Evolutionary conservation across 1,139 yeast species (phyloP).

Genomic region (Wickerhamomyces sp.): DNA sequence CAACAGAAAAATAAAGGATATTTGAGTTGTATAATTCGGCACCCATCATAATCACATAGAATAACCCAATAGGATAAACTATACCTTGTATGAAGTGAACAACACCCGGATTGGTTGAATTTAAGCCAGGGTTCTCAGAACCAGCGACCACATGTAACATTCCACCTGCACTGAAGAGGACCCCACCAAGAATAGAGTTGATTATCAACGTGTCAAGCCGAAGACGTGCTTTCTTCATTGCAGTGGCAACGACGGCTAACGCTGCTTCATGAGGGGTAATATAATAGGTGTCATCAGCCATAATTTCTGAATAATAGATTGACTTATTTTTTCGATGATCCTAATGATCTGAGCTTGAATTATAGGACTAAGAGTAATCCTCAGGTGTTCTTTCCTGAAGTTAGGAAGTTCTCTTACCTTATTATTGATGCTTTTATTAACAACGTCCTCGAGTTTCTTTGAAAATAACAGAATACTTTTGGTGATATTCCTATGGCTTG

Average conservation of each 20-base stretch:
- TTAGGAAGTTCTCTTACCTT: no score
- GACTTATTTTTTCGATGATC: no score
- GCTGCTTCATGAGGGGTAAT: constrained; percentile 78
- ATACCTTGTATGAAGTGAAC: constrained; percentile 49
- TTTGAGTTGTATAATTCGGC: constrained; percentile 72
- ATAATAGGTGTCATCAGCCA: constrained; percentile 48
- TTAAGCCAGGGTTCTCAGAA: constrained; percentile 42
- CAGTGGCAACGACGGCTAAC: constrained; percentile 73
- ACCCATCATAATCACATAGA: constrained; percentile 70
- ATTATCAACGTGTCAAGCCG: constrained; percentile 50
- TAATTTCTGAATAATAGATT: constrained; percentile 2
- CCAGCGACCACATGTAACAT: constrained; percentile 58
- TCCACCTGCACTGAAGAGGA: constrained; percentile 67
- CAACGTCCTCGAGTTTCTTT: no score
- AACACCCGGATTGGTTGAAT: constrained; percentile 46
- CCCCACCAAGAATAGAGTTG: constrained; percentile 67
- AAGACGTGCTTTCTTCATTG: constrained; percentile 74
- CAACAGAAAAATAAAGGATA: constrained; percentile 63
- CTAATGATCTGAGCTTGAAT: no score
- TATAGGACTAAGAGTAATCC: no score
- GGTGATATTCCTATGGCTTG: no score
- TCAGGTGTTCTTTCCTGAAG: no score
- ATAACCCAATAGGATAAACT: constrained; percentile 63
- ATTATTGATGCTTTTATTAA: no score
- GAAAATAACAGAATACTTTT: no score